phyloP scores from a whole-genome alignment of 352 stramenopile species.

The Lagenidium sp. region DNA sequence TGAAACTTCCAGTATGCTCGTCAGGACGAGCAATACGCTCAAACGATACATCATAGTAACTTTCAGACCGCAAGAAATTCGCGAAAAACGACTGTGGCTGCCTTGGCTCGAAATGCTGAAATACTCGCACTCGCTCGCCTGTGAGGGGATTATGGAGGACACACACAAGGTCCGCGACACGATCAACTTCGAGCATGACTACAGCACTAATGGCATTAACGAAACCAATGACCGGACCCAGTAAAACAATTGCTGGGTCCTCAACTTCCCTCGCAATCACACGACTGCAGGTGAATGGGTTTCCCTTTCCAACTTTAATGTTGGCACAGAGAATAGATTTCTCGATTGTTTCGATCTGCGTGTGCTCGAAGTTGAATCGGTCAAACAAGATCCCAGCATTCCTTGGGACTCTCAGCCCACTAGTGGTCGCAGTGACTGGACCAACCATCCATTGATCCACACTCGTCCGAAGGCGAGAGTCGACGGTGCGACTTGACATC shows the following conservation, averaged over 20 bases:
- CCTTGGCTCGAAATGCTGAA: conserved; percentile 37
- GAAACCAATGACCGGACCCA: conserved; percentile 65
- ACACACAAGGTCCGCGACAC: conserved; percentile 38
- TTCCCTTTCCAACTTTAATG: conserved; percentile 8
- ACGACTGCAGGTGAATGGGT: too few relatives aligned
- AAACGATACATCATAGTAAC: conserved; percentile 45
- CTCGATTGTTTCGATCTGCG: conserved; percentile 8
- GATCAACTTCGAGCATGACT: conserved; percentile 62
- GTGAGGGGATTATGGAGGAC: conserved; percentile 42
- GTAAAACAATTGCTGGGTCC: conserved; percentile 21
- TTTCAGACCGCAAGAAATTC: conserved; percentile 40
- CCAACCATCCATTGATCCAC: conserved; percentile 32
- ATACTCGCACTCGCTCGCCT: conserved; percentile 23
- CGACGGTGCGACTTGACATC: conserved; percentile 28
- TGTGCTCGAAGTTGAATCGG: conserved; percentile 43
- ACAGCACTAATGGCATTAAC: conserved; percentile 45
- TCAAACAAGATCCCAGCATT: conserved; percentile 20
- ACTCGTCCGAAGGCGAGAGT: conserved; percentile 34
- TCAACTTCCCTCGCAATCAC: not conserved
- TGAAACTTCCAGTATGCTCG: conserved; percentile 34
- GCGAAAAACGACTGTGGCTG: conserved; percentile 54
- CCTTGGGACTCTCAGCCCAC: not conserved
- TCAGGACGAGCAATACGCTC: conserved; percentile 28
- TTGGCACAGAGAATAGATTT: conserved; percentile 22
- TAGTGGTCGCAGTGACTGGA: conserved; percentile 13